These are phyloP conservation scores for Scutellaria minor DNA, from an alignment of 257 asterid species.

Conservation along the genomic window DNA sequence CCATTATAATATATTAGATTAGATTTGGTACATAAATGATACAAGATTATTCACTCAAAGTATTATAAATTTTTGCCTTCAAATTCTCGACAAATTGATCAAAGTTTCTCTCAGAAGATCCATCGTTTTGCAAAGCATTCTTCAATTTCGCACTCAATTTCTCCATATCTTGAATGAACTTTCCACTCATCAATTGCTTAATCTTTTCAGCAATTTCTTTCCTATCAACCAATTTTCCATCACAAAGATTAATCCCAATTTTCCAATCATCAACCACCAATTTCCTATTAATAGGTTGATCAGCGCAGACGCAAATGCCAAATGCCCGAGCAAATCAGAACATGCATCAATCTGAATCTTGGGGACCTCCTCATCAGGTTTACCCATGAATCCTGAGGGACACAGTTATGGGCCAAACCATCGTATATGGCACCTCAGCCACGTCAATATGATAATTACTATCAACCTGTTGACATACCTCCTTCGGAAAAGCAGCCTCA, in stretches of 20 bases:
- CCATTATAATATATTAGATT: too few species aligned
- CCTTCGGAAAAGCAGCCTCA: too few species aligned
- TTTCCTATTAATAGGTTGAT: constrained; percentile 21
- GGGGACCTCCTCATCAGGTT: too few species aligned
- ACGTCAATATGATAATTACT: too few species aligned
- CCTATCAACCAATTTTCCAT: not conserved
- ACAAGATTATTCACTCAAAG: too few species aligned
- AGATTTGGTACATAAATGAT: too few species aligned
- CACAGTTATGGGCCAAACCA: too few species aligned
- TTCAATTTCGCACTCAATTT: not conserved
- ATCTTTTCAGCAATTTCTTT: constrained; percentile 2
- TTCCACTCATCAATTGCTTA: not conserved
- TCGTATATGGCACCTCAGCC: too few species aligned
- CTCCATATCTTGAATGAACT: not conserved
- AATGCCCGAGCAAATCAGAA: too few species aligned
- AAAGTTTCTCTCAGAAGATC: constrained; percentile 23
- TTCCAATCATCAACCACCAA: constrained; percentile 29
- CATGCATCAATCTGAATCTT: too few species aligned
- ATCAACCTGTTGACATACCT: too few species aligned
- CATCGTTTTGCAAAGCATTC: constrained; percentile 9
- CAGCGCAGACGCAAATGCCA: not conserved
- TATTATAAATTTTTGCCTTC: constrained; percentile 20
- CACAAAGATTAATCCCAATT: constrained; percentile 26
- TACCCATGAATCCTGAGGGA: too few species aligned
- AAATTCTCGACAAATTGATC: constrained; percentile 17